Evolutionary conservation across 2,329 filamentous ascomycete genomes (phyloP).

Genomic region (Colletotrichum sp.): DNA sequence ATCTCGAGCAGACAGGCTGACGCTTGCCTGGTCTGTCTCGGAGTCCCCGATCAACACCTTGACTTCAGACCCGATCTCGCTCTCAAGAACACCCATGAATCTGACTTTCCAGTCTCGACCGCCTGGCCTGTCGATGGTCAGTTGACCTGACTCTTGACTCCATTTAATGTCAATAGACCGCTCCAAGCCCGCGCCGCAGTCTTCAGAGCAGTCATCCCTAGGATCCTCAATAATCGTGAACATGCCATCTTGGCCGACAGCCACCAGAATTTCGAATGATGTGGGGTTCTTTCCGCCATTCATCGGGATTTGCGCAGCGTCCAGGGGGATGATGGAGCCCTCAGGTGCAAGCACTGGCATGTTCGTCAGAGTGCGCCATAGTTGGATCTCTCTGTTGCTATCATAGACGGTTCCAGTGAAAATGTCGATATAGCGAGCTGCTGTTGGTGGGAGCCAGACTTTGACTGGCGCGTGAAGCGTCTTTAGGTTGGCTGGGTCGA

Average conservation of each 20-base stretch:
- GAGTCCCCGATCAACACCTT: background rate
- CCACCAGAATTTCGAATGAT: background rate
- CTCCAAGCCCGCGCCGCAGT: fast-evolving
- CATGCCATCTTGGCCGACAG: background rate
- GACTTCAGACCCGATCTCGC: background rate
- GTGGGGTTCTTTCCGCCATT: background rate
- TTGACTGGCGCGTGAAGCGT: background rate
- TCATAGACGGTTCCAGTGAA: background rate
- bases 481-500: background rate
- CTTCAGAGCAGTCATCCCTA: background rate
- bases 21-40: background rate
- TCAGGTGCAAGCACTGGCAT: background rate
- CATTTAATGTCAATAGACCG: background rate
- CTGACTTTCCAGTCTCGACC: background rate
- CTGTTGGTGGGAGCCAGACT: background rate
- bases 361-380: background rate
- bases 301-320: background rate
- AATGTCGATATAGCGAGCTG: background rate
- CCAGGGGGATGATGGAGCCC: background rate
- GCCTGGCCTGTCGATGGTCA: background rate
- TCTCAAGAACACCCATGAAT: background rate
- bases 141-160: background rate
- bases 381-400: background rate
- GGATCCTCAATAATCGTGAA: background rate
- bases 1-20: background rate